Percentiles rank a stretch among this genome's conserved stretches.
Conservation (phyloP, 1,284 basidiomycete genomes). For the Paramarasmius palmivorus region DNA sequence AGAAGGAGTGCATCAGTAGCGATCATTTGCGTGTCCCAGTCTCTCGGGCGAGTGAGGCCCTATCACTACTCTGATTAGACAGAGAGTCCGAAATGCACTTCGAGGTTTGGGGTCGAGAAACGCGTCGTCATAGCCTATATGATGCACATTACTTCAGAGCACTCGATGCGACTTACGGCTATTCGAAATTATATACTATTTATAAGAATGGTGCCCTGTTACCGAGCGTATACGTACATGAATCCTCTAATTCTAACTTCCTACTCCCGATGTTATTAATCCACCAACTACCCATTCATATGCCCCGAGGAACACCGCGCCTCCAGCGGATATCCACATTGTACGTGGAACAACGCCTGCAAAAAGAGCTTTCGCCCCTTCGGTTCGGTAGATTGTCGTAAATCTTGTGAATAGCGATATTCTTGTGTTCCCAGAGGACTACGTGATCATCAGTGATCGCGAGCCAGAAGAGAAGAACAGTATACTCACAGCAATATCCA, state of each 20-base stretch:
- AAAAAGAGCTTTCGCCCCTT: slow-evolving; percentile 82
- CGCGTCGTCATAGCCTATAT: no score
- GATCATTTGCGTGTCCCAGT: no score
- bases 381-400: slow-evolving; percentile 65
- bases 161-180: no score
- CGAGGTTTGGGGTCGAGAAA: no score
- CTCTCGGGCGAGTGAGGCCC: no score
- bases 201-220: no score
- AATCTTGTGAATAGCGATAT: slow-evolving; percentile 57
- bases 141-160: no score
- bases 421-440: not conserved
- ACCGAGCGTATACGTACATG: no score
- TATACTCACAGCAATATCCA: slow-evolving; percentile 73
- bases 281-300: slow-evolving; percentile 72
- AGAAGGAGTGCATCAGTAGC: no score
- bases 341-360: slow-evolving; percentile 89
- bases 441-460: not conserved
- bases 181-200: no score
- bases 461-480: not conserved
- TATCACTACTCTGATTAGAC: no score
- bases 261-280: slow-evolving; percentile 16
- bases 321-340: slow-evolving; percentile 94
- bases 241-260: not conserved
- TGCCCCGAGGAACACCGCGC: slow-evolving; percentile 94
- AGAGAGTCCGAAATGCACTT: no score